Percentiles rank a stretch among this genome's conserved stretches.
Evolutionary conservation across 78 protist genomes (phyloP).

Genomic region (Dictyostelium citrinum): DNA sequence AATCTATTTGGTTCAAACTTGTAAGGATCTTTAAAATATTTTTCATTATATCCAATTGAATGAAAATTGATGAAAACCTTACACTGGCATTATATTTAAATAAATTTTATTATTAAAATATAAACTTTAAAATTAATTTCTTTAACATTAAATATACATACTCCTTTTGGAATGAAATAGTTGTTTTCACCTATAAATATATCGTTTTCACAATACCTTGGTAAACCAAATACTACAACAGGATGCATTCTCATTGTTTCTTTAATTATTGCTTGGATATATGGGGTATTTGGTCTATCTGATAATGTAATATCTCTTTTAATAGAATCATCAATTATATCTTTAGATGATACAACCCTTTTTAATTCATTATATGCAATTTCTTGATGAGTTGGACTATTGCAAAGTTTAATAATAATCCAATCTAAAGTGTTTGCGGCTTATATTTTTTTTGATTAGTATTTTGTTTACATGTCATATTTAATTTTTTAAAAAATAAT

Average conservation of each 20-base stretch:
- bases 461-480: background rate
- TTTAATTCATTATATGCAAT: background rate
- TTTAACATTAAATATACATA: background rate
- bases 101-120: background rate
- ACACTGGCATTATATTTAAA: background rate
- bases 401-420: background rate
- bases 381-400: conserved; percentile 16
- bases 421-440: background rate
- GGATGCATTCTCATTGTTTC: conserved; percentile 28
- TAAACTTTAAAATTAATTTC: background rate
- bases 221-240: conserved; percentile 13
- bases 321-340: background rate
- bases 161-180: conserved; percentile 35
- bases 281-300: conserved; percentile 25
- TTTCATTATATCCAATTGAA: background rate
- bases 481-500: background rate
- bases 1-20: conserved; percentile 29
- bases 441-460: background rate
- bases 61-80: background rate
- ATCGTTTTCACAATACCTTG: background rate
- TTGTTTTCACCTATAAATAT: background rate
- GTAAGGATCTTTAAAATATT: background rate
- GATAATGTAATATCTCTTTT: background rate
- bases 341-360: background rate
- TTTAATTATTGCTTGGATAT: conserved; percentile 4